phyloP scores from a whole-genome alignment of 2,329 filamentous ascomycete species.

The Alternaria sp. region DNA sequence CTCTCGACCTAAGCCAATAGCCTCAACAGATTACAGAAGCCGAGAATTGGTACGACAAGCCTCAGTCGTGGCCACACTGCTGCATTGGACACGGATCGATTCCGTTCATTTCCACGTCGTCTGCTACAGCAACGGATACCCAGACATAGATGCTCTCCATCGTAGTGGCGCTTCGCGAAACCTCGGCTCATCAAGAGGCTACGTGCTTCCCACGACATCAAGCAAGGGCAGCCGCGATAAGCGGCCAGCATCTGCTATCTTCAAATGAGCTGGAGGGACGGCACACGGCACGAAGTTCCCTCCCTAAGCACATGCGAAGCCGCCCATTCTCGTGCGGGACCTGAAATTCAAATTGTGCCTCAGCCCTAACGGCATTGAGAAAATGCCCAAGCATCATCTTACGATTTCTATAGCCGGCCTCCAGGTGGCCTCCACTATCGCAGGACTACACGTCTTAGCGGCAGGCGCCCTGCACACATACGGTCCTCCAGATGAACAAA shows the following conservation, averaged over 20 bases:
- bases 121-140: too few relatives aligned
- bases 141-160: neutral
- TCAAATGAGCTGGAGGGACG: neutral
- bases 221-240: neutral
- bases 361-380: neutral
- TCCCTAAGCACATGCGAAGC: neutral
- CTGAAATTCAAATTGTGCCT: neutral
- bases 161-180: neutral
- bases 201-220: neutral
- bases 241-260: accelerated
- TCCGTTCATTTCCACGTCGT: neutral
- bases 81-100: neutral
- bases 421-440: neutral
- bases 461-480: neutral
- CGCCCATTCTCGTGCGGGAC: neutral
- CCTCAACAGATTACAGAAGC: neutral
- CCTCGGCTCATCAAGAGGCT: neutral
- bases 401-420: neutral
- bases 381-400: neutral
- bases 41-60: neutral
- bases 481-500: neutral
- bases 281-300: neutral
- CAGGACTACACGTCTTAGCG: neutral
- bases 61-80: neutral
- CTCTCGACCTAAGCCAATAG: neutral